These are phyloP conservation scores for Herpetospermum pedunculosum DNA, from an alignment of 306 rosid genomes.

Conservation along the genomic window DNA sequence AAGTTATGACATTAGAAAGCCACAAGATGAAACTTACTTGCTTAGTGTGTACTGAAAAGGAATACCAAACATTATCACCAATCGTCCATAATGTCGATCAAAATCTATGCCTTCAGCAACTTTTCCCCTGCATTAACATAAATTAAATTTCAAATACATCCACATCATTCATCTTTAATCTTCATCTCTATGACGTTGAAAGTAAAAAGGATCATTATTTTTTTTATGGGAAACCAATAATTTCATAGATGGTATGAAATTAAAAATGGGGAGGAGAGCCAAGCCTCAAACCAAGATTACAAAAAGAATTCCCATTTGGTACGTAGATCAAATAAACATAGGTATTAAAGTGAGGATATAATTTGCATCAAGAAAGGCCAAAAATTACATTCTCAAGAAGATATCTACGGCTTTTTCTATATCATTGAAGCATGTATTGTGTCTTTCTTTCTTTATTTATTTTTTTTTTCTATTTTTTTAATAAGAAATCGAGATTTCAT, in stretches of 20 bases:
- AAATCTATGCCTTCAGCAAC: conserved; percentile 92
- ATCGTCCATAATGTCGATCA: conserved; percentile 85
- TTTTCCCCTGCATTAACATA: conserved; percentile 53
- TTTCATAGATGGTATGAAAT: neutral
- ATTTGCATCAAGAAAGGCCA: neutral
- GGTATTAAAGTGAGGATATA: neutral
- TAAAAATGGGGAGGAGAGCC: neutral
- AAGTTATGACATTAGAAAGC: neutral
- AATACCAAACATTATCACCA: conserved; percentile 88
- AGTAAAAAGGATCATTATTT: neutral
- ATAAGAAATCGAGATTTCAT: too few relatives aligned
- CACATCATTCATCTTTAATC: neutral
- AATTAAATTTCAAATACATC: neutral
- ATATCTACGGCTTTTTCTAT: too few relatives aligned
- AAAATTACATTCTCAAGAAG: neutral
- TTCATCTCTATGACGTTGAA: neutral
- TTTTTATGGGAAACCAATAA: neutral
- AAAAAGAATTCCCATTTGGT: neutral
- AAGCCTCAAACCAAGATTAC: neutral
- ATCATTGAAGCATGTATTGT: neutral
- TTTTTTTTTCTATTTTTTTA: too few relatives aligned
- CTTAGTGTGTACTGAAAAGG: conserved; percentile 90
- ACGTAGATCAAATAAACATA: neutral
- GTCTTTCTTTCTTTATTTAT: too few relatives aligned
- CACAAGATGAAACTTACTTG: conserved; percentile 45